A percentile compares a stretch with the other conserved stretches of the same genome.
These are phyloP conservation scores for Rhododendron kiyosumense DNA, from an alignment of 148 eudicot species.

Conservation along the genomic window DNA sequence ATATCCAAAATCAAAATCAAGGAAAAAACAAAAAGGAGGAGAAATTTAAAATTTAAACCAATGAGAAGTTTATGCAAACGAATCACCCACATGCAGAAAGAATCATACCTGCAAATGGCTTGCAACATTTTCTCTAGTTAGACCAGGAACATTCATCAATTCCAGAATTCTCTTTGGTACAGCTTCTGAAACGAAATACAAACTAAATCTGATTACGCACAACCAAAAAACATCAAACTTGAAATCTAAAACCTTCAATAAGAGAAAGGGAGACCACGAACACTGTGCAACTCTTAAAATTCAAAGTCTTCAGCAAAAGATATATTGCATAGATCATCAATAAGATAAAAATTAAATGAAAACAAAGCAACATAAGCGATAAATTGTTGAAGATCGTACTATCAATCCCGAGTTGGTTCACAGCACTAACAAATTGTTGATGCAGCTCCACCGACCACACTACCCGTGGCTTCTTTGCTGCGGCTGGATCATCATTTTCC, in stretches of 20 bases:
- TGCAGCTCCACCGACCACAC: slow-evolving; percentile 72
- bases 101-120: slow-evolving; percentile 57
- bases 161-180: slow-evolving; percentile 42
- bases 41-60: slow-evolving; percentile 24
- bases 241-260: not conserved
- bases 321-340: not conserved
- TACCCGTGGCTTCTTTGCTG: slow-evolving; percentile 56
- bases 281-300: not conserved
- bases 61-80: not conserved
- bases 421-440: slow-evolving; percentile 64
- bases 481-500: slow-evolving; percentile 42
- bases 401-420: slow-evolving; percentile 59
- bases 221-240: not conserved
- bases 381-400: slow-evolving; percentile 33
- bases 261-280: not conserved
- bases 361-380: not conserved
- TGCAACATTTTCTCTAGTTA: slow-evolving; percentile 63
- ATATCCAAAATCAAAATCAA: not conserved
- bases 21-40: slow-evolving; percentile 18
- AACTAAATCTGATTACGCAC: not conserved
- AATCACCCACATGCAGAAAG: not conserved
- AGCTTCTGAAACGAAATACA: slow-evolving; percentile 16
- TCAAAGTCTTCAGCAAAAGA: not conserved
- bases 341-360: not conserved
- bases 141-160: slow-evolving; percentile 58